These are phyloP conservation scores for Yamadazyma dushanensis DNA, from an alignment of 1,139 yeast species.

Conservation along the genomic window DNA sequence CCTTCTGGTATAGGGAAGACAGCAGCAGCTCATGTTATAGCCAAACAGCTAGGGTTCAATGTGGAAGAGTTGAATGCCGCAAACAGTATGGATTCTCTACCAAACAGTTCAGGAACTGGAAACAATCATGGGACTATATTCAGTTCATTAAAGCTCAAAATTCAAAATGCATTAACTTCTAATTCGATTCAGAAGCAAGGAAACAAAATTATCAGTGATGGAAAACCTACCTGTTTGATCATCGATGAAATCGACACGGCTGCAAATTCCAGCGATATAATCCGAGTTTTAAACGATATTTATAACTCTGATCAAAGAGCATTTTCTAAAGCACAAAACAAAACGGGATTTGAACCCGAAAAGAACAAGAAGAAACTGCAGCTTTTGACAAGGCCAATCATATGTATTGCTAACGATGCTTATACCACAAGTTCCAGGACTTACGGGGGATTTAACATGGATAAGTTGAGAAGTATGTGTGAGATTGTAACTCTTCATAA, in stretches of 20 bases:
- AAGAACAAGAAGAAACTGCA: conserved; percentile 29
- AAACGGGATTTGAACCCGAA: conserved; percentile 11
- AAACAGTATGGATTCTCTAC: conserved; percentile 52
- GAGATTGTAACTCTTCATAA: conserved; percentile 69
- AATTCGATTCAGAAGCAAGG: conserved; percentile 49
- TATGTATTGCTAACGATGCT: conserved; percentile 88
- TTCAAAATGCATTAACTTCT: conserved; percentile 69
- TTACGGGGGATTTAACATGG: conserved; percentile 51
- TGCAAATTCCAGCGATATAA: conserved; percentile 71
- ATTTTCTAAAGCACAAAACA: conserved; percentile 20
- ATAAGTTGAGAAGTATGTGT: conserved; percentile 67
- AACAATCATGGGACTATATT: conserved; percentile 21
- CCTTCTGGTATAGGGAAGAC: conserved; percentile 98
- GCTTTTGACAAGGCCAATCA: conserved; percentile 75
- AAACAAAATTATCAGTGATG: conserved; percentile 19
- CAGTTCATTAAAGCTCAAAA: conserved; percentile 44
- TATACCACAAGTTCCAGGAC: conserved; percentile 50
- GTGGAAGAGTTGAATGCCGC: conserved; percentile 89
- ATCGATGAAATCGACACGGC: conserved; percentile 94
- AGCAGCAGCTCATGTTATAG: conserved; percentile 81
- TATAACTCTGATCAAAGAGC: conserved; percentile 60
- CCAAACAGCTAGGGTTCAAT: conserved; percentile 78
- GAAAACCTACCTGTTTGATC: conserved; percentile 75
- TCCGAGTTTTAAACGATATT: conserved; percentile 64
- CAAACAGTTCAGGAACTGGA: conserved; percentile 22